Evolutionary conservation across 805 yeast species (phyloP), one percentile per base, ranked within the genome.

Genomic region (Cyberlindnera americana): DNA sequence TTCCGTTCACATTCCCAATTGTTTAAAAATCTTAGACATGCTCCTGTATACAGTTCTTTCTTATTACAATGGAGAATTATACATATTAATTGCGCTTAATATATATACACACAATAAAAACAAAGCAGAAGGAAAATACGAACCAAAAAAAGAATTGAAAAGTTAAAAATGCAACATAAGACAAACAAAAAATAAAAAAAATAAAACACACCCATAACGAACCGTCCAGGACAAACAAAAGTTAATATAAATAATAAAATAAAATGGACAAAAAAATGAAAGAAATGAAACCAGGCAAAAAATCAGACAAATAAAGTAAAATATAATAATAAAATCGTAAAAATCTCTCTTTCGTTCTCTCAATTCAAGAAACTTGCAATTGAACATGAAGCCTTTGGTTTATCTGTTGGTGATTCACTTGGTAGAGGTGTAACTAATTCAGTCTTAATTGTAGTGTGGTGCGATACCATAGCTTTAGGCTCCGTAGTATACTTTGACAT

Each of bases 291-390:
- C n/a, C n/a, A n/a, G n/a, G n/a, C n/a, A n/a, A 16, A 33, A 33
- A 33, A 23, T 5, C 6, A 27, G 15, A 29, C 9, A 19, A 21
- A 35, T 4, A 21, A 10, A 6, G 7, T 21, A 14, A 31, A 8
- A 13, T 7, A 21, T 5, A 18, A 19, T 13, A 31, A 19, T 6
- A 21, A 13, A 10, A 19, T 6, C n/a, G 15, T 5, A 5, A 29
- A 17, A 29, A 11, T n/a, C n/a, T n/a, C n/a, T n/a, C n/a, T n/a
- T n/a, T n/a, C n/a, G n/a, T 21, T 21, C 23, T n/a, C 11, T 37
- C 43, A 51, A 24, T 51, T 51, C 45, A 51, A 27, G 24, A 51
- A 49, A 16, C 50, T 49, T 5, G 53, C 53, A 38, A 50, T 49
- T 2, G 55, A 49, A 18, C 53, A 33, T 5, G 37, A 32, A 25